Conservation (phyloP, 805 yeast species). For the Geotrichum ghanense region DNA sequence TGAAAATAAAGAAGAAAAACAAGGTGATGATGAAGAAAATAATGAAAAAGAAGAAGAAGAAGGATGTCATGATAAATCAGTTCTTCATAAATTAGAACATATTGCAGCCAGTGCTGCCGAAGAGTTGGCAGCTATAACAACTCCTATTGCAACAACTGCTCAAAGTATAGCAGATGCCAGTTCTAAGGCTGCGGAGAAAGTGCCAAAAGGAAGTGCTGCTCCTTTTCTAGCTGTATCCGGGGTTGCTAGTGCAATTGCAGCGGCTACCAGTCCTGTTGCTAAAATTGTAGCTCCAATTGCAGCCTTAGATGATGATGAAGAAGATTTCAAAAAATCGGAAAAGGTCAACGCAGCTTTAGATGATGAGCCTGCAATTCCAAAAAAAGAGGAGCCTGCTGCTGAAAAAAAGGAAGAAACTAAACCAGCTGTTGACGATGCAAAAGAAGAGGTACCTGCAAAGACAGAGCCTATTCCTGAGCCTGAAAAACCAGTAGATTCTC, state of each 20-base stretch:
- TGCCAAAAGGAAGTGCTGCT: not conserved
- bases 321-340: not conserved
- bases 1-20: not conserved
- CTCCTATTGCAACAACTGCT: not conserved
- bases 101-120: not conserved
- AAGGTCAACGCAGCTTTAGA: not conserved
- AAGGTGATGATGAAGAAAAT: not conserved
- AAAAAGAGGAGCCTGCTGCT: not conserved
- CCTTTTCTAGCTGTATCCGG: not conserved
- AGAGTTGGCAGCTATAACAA: not conserved
- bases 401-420: not conserved
- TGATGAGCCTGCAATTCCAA: not conserved
- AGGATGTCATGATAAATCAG: not conserved
- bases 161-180: not conserved
- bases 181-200: not conserved
- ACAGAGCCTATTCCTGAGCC: not conserved
- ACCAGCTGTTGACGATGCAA: not conserved
- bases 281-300: conserved; percentile 1
- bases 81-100: not conserved
- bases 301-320: not conserved
- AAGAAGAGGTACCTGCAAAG: not conserved
- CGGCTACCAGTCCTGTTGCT: not conserved
- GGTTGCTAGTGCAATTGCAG: not conserved
- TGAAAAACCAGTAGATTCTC: not conserved
- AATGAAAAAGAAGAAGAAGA: not conserved